Evolutionary conservation across 164 flowering plant genomes (phyloP).

Genomic region (Taxillus chinensis): DNA sequence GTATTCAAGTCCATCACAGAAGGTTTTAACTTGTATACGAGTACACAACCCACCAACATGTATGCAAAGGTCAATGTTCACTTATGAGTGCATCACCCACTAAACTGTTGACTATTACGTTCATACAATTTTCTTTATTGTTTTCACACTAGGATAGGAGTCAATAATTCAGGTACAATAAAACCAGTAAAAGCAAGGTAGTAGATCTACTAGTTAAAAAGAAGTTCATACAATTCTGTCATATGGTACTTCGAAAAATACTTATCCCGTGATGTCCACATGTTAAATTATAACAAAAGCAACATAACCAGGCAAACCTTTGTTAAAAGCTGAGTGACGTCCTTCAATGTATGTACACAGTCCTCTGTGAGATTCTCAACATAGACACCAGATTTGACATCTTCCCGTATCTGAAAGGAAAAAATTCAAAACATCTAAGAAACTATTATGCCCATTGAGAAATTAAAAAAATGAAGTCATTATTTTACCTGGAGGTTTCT

Average conservation of each 20-base stretch:
- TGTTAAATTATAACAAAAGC: not conserved
- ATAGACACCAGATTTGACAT: constrained; percentile 89
- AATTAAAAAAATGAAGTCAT: not conserved
- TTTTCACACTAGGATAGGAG: not conserved
- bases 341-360: constrained; percentile 54
- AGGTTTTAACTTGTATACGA: too few species aligned
- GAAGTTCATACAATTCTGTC: too few species aligned
- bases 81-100: too few species aligned
- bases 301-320: constrained; percentile 40
- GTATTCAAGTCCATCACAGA: too few species aligned
- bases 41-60: too few species aligned
- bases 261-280: too few species aligned
- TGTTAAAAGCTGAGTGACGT: constrained; percentile 54
- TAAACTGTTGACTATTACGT: too few species aligned
- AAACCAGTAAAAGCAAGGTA: not conserved
- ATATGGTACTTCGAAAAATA: too few species aligned
- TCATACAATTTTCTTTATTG: too few species aligned
- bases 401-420: constrained; percentile 73
- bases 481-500: constrained; percentile 65
- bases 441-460: not conserved
- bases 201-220: too few species aligned
- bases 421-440: not conserved
- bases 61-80: too few species aligned
- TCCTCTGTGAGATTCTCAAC: constrained; percentile 89
- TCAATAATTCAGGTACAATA: not conserved